A percentile compares a stretch with the other conserved stretches of the same genome.
phyloP scores from a whole-genome alignment of 2,329 filamentous ascomycete genomes.

The Aureobasidium sp. region DNA sequence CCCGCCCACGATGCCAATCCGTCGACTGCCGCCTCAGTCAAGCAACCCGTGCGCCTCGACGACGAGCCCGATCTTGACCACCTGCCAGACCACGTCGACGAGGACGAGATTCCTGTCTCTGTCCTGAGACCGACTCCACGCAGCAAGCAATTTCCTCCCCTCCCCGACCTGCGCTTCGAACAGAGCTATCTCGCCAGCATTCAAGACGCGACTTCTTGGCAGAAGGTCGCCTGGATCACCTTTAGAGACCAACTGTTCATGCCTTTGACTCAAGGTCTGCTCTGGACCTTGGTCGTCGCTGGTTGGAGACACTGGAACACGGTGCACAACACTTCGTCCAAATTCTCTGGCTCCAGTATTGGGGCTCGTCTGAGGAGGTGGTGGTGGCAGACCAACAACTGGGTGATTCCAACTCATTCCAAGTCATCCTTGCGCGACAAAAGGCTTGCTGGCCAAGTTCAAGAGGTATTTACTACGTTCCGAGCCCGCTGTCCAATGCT shows the following conservation, averaged over 20 bases:
- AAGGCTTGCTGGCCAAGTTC: conserved; percentile 26
- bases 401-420: conserved; percentile 56
- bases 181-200: conserved; percentile 96
- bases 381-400: conserved; percentile 96
- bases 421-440: conserved; percentile 19
- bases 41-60: conserved; percentile 48
- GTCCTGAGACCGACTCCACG: conserved; percentile 50
- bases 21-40: conserved; percentile 61
- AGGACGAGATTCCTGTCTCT: conserved; percentile 62
- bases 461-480: conserved; percentile 25
- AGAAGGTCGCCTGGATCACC: conserved; percentile 75
- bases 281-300: conserved; percentile 77
- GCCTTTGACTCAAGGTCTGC: conserved; percentile 74
- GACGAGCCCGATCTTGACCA: conserved; percentile 21
- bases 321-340: conserved; percentile 41
- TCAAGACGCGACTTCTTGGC: conserved; percentile 67
- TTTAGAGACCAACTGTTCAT: conserved; percentile 81
- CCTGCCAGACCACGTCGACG: conserved; percentile 37
- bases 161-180: conserved; percentile 85
- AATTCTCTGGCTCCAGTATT: conserved; percentile 64
- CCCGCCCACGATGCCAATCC: conserved; percentile 70
- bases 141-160: conserved; percentile 54
- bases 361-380: conserved; percentile 75
- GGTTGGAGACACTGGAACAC: conserved; percentile 91
- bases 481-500: not conserved